Evolutionary conservation across 2,329 filamentous ascomycete species (phyloP), one percentile per base, ranked within the genome.

Genomic region (Ampelomyces quisqualis): DNA sequence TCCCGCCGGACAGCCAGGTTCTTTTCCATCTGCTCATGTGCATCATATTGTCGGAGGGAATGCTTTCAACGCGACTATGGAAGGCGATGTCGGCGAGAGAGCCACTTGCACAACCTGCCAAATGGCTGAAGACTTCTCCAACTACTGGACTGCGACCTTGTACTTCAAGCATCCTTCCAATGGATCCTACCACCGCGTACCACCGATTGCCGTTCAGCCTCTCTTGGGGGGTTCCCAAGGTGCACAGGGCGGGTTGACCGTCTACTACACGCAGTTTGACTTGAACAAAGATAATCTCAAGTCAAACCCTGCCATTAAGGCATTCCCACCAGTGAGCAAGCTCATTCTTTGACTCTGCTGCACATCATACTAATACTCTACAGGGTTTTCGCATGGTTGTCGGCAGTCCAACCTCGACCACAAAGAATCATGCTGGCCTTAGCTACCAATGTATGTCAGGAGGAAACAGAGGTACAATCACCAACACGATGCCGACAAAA

Each of bases 191-290:
- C 51, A 58, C 35, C 51, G 55, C 10, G 55, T 60, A 1, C 50
- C 52, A 7, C 40, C 48, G 4, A 9, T 59, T 20, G 50, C 56
- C 13, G 54, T 58, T 6, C 55, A 58, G 37, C 55, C 55, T 9
- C 43, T 60, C 4, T 30, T 60, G n/a, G 57, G 55, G 6, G 51
- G 51, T 33, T 56, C 51, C 1, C 33, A 58, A 8, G 53, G 53
- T 15, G 55, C 53, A 11, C 9, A 39, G 33, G 58, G 57, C 21
- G 58, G 58, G 18, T 34, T 62, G 10, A 62, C 58, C 7, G 57
- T 62, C 13, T 62, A 62, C 47, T 62, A 62, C 32, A 62, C 55
- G 1, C 58, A 62, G 43, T 54, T 57, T 30, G 62, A 65, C 32
- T 62, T 72, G 41, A 40, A 7, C 29, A 55, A 28, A 31, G 64